Base-by-base conservation (phyloP, 1,284 basidiomycete species). In the Leccinum pachyderme region DNA sequence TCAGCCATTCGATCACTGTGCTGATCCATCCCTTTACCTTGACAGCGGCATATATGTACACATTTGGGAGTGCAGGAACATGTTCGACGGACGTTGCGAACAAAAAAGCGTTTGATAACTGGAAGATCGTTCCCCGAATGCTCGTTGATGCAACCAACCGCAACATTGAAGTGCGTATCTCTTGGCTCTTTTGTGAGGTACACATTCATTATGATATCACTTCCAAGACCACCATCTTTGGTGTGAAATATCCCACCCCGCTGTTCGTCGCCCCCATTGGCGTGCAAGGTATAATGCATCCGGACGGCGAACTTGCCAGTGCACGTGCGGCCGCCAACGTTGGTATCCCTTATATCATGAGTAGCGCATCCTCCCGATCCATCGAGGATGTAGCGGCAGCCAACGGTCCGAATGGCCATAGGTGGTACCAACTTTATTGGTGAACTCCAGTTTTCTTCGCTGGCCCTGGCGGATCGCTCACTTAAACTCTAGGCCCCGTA, bases 381-480 rank as follows among this genome's bases (percentile, higher is more conserved):
- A 82, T 87, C 60, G 83, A 86, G 60, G 74, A 75, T 7, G 79
- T 83, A 7, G 83, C 77, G 2, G 61, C 65, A 43, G 80, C 76
- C 13, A 83, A 80, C 56, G 79, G 77, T 4, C 59, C 62, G 0
- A 58, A 60, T 45, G 67, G 74, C 0, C 72, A 75, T 7, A 71
- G 82, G 46, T 86, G 79, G 78, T 87, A 80, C 69, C 84, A 87
- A 66, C 75, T 87, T 2, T 87, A 87, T 64, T 83, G 81, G 79
- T 75, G 39, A 53, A 58, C 37, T 11, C 37, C 1, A 7, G 13
- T 29, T 37, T 29, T 12, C 29, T 12, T 7, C 5, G 22, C 37
- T n/a, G 2, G 24, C 24, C n/a, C 22, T 32, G 29, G 5, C 37
- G 24, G 9, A 18, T 5, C 25, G 22, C 15, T 29, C 2, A 49